A percentile compares a stretch with the other conserved stretches of the same genome.
phyloP scores from a whole-genome alignment of 768 basidiomycete genomes.

The Candolleomyces eurysporus region DNA sequence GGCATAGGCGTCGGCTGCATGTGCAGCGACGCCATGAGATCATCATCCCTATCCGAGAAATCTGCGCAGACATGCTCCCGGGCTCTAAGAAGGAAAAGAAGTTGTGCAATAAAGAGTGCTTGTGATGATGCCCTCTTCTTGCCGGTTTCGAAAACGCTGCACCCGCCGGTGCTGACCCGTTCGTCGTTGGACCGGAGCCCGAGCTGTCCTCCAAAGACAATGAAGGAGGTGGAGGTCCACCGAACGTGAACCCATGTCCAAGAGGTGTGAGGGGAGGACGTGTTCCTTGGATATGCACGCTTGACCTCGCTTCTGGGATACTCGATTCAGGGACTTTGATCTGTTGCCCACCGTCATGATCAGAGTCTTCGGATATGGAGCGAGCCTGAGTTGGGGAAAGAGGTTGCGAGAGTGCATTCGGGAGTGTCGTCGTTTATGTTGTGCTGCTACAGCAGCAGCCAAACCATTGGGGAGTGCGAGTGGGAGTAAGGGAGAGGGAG shows the following conservation, averaged over 20 bases:
- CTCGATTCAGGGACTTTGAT: slow-evolving; percentile 46
- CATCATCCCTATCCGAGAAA: too few relatives aligned
- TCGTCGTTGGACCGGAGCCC: too few relatives aligned
- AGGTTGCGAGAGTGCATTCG: slow-evolving; percentile 89
- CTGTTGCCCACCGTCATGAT: slow-evolving; percentile 23
- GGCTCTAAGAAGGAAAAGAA: slow-evolving; percentile 97
- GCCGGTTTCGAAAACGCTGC: slow-evolving; percentile 1
- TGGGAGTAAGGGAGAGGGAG: too few relatives aligned
- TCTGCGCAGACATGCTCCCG: too few relatives aligned
- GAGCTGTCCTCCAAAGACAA: too few relatives aligned
- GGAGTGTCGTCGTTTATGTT: too few relatives aligned
- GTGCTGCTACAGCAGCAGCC: too few relatives aligned
- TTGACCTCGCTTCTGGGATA: slow-evolving; percentile 42
- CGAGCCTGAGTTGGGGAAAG: slow-evolving; percentile 81
- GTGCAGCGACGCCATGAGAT: too few relatives aligned
- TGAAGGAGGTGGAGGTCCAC: slow-evolving; percentile 40
- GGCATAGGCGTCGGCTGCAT: too few relatives aligned
- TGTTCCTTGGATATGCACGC: slow-evolving; percentile 39
- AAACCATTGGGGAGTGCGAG: too few relatives aligned
- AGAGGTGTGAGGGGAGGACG: slow-evolving; percentile 37
- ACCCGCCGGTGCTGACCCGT: too few relatives aligned
- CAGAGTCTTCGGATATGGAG: slow-evolving; percentile 70
- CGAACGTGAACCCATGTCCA: slow-evolving; percentile 64
- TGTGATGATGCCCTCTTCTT: slow-evolving; percentile 79
- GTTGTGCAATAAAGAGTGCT: slow-evolving; percentile 91